These are phyloP conservation scores for Mrakiaceae sp. DNA, from an alignment of 1,284 basidiomycete genomes.

Conservation along the genomic window DNA sequence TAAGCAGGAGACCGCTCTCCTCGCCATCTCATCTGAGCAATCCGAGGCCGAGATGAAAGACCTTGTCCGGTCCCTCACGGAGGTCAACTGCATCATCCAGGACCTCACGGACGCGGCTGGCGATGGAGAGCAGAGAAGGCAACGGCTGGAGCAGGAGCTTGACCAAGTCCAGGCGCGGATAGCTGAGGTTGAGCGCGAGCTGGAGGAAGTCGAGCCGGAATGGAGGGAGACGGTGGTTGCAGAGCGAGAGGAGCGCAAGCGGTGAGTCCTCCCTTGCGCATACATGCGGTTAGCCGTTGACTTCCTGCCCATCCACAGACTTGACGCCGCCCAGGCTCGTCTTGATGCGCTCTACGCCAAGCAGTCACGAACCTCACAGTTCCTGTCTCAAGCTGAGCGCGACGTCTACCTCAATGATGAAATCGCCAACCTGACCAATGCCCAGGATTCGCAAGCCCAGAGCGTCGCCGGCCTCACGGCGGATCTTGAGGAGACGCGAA, in stretches of 20 bases:
- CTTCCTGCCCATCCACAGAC: slow-evolving; percentile 25
- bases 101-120: slow-evolving; percentile 64
- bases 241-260: slow-evolving; percentile 55
- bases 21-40: slow-evolving; percentile 34
- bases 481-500: slow-evolving; percentile 42
- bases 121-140: slow-evolving; percentile 45
- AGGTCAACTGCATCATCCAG: slow-evolving; percentile 68
- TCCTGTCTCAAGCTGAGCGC: slow-evolving; percentile 68
- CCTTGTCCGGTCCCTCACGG: slow-evolving; percentile 61
- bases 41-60: slow-evolving; percentile 41
- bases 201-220: slow-evolving; percentile 53
- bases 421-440: slow-evolving; percentile 38
- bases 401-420: slow-evolving; percentile 65
- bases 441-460: slow-evolving; percentile 8
- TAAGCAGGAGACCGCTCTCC: slow-evolving; percentile 59
- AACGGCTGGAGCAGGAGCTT: slow-evolving; percentile 52
- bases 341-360: slow-evolving; percentile 70
- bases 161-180: slow-evolving; percentile 50
- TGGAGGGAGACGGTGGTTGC: slow-evolving; percentile 50
- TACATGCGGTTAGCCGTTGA: background rate
- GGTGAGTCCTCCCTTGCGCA: slow-evolving; percentile 23
- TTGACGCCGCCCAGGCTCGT: slow-evolving; percentile 60
- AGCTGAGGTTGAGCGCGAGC: slow-evolving; percentile 47
- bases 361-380: slow-evolving; percentile 73
- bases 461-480: slow-evolving; percentile 16